Evolutionary conservation across 441 rosid species (phyloP).

Genomic region (Populus hybrid): DNA sequence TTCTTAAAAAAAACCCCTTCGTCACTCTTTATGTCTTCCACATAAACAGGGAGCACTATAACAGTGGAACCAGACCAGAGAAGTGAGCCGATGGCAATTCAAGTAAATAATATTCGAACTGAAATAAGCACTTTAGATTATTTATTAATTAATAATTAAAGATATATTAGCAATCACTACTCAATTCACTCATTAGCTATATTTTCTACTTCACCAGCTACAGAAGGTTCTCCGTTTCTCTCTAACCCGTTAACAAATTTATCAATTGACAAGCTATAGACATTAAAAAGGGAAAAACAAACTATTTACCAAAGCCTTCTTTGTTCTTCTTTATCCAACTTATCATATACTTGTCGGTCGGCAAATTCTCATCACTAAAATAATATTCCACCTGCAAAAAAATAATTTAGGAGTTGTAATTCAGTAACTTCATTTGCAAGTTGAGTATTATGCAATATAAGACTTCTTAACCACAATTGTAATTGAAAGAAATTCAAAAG

Average conservation of each 20-base stretch:
- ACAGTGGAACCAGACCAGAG: not conserved
- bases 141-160: too few species aligned
- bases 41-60: not conserved
- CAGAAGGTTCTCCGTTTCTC: not conserved
- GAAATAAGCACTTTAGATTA: not conserved
- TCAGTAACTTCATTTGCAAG: not conserved
- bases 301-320: slow-evolving; percentile 70
- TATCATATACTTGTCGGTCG: slow-evolving; percentile 67
- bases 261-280: not conserved
- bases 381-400: slow-evolving; percentile 84
- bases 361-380: slow-evolving; percentile 88
- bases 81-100: not conserved
- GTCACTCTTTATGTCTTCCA: not conserved
- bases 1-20: not conserved
- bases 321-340: slow-evolving; percentile 67
- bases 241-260: not conserved
- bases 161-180: not conserved
- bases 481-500: not conserved
- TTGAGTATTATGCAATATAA: not conserved
- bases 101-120: not conserved
- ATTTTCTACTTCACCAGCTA: not conserved
- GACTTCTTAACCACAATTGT: not conserved
- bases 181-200: not conserved
- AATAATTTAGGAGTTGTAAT: not conserved
- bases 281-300: not conserved